These are phyloP conservation scores for Penicillium flavigenum DNA, from an alignment of 495 filamentous ascomycete genomes.

Conservation along the genomic window DNA sequence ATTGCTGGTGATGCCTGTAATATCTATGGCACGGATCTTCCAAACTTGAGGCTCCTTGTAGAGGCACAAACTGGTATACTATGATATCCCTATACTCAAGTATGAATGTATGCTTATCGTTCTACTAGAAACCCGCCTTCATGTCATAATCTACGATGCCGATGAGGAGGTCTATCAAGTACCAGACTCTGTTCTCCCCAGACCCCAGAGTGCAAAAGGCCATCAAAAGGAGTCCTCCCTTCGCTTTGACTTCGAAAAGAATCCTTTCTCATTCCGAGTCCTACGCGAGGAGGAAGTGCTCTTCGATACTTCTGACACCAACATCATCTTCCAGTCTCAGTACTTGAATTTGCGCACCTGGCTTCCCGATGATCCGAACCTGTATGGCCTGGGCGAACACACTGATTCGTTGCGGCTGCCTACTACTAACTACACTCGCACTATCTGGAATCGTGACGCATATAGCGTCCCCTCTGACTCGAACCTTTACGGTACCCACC, in stretches of 20 bases:
- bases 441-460: slow-evolving; percentile 76
- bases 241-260: slow-evolving; percentile 62
- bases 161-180: slow-evolving; percentile 77
- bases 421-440: slow-evolving; percentile 73
- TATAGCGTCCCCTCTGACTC: slow-evolving; percentile 62
- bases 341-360: slow-evolving; percentile 70
- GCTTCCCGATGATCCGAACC: slow-evolving; percentile 63
- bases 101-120: not conserved
- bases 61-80: slow-evolving; percentile 72
- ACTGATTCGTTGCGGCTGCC: slow-evolving; percentile 70
- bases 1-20: slow-evolving; percentile 69
- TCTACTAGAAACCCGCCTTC: slow-evolving; percentile 64
- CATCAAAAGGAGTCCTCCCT: slow-evolving; percentile 41
- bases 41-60: slow-evolving; percentile 64
- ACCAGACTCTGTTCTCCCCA: slow-evolving; percentile 66
- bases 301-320: slow-evolving; percentile 70
- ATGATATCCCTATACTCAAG: not conserved
- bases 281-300: slow-evolving; percentile 63
- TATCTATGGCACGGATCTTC: slow-evolving; percentile 67
- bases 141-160: slow-evolving; percentile 78
- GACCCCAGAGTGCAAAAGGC: slow-evolving; percentile 43
- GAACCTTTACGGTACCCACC: slow-evolving; percentile 85
- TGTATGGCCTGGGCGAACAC: slow-evolving; percentile 83
- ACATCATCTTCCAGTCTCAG: slow-evolving; percentile 75
- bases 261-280: slow-evolving; percentile 79